A percentile compares a stretch with the other conserved stretches of the same genome.
phyloP scores from a whole-genome alignment of 2,329 filamentous ascomycete species.

The Claviceps digitariae region DNA sequence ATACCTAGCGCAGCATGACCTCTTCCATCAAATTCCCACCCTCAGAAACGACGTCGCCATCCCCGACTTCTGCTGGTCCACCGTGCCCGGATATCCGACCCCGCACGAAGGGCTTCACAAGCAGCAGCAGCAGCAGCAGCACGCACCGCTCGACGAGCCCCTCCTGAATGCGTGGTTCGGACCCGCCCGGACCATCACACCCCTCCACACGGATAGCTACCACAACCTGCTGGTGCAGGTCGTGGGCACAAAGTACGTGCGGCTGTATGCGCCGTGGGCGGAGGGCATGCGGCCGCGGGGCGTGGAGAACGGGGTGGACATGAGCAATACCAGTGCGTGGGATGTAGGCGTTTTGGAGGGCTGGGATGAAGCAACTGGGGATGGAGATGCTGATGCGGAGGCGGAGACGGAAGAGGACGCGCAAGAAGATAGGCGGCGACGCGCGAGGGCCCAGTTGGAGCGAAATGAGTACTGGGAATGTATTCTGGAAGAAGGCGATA shows the following conservation, averaged over 20 bases:
- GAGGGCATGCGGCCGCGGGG: constrained; percentile 48
- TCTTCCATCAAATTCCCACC: constrained; percentile 69
- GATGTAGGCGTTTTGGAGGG: constrained; percentile 62
- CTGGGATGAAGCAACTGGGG: constrained; percentile 28
- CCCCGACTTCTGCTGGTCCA: constrained; percentile 74
- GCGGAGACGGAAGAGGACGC: background rate
- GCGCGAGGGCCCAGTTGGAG: constrained; percentile 35
- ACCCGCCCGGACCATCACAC: constrained; percentile 75
- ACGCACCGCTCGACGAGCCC: constrained; percentile 38
- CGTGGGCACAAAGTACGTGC: constrained; percentile 82
- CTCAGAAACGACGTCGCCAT: constrained; percentile 63
- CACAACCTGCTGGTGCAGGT: constrained; percentile 87
- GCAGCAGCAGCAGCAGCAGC: background rate
- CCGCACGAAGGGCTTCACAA: background rate
- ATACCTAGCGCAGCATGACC: constrained; percentile 85
- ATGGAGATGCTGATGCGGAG: constrained; percentile 4
- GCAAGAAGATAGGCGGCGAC: constrained; percentile 14
- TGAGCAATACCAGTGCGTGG: constrained; percentile 77
- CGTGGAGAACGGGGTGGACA: constrained; percentile 61
- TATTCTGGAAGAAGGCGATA: constrained; percentile 68
- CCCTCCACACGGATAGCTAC: constrained; percentile 85
- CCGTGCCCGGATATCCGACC: constrained; percentile 42
- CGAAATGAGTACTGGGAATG: constrained; percentile 58
- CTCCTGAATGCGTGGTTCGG: constrained; percentile 89
- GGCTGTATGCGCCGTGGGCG: constrained; percentile 62